A percentile compares a stretch with the other conserved stretches of the same genome.
phyloP scores from a whole-genome alignment of 2,329 filamentous ascomycete species.

The Ceratocystis ficicola region DNA sequence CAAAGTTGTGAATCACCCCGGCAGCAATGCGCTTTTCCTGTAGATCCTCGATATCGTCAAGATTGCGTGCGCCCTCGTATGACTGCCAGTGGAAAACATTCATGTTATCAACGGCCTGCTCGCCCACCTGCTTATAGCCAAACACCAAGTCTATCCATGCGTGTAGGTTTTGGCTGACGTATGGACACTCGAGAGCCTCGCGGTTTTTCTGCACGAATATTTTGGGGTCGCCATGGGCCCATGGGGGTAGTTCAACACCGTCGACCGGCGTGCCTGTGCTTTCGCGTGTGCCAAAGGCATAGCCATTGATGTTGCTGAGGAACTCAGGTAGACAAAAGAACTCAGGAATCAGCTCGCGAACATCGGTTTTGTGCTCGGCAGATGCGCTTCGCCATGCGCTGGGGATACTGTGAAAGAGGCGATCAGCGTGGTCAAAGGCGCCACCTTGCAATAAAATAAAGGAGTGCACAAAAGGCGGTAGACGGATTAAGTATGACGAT shows the following conservation, averaged over 20 bases:
- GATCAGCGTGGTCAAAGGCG: constrained; percentile 88
- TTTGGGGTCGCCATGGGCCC: constrained; percentile 91
- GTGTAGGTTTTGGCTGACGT: constrained; percentile 80
- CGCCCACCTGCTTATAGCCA: constrained; percentile 83
- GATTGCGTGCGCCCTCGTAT: constrained; percentile 83
- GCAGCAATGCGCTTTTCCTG: constrained; percentile 81
- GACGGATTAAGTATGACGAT: constrained; percentile 83
- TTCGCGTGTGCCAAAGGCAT: constrained; percentile 83
- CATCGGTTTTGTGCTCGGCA: constrained; percentile 79
- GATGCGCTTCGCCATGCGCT: constrained; percentile 88
- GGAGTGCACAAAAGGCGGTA: constrained; percentile 93
- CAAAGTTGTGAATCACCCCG: constrained; percentile 96
- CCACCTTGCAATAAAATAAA: constrained; percentile 92
- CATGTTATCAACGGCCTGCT: constrained; percentile 76
- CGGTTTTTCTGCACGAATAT: constrained; percentile 93
- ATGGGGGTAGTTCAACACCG: constrained; percentile 78
- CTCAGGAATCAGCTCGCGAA: constrained; percentile 87
- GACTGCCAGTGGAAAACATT: constrained; percentile 96
- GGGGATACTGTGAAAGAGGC: constrained; percentile 85
- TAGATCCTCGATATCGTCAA: constrained; percentile 81
- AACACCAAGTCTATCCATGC: constrained; percentile 96
- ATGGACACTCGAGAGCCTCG: constrained; percentile 87
- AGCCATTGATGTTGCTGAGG: constrained; percentile 81
- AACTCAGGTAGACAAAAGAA: constrained; percentile 97
- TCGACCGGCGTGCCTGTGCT: constrained; percentile 69